Evolutionary conservation across 257 asterid genomes (phyloP), one percentile per base, ranked within the genome.

Genomic region (Plantago major): DNA sequence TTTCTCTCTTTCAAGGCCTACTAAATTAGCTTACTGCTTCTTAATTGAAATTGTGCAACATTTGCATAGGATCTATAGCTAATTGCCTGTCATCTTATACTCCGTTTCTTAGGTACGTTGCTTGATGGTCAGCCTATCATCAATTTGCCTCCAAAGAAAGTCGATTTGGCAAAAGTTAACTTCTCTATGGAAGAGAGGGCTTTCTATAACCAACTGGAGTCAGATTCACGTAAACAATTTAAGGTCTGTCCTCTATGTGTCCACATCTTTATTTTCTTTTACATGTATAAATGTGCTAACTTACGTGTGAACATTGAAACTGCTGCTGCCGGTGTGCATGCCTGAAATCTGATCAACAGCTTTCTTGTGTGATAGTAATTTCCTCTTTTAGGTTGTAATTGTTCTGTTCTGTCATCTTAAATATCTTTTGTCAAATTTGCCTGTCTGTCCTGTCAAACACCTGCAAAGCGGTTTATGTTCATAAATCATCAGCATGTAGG

Each of bases 41-140:
- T 4, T 33, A 33, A 33, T 33, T 7, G 6, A 33, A 7, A 33
- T 33, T 55, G 48, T 58, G 55, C 33, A 14, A 40, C 53, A 44
- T 61, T 10, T 65, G 45, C 58, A 56, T 42, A 30, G 37, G 37
- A 2, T 30, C 5, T 30, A 30, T 30, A 30, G 5, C 46, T 63
- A 45, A 55, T 22, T 65, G 62, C 62, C 80, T 66, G 76, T 61
- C 38, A 68, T 69, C 50, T 42, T 71, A 61, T 62, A 28, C 16
- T 58, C 42, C 66, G 73, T 71, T 60, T 17, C 65, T 13, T 76
- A 93, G 99, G 89, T 64, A 84, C 94, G 14, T 51, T 73, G 55
- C 73, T 89, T 77, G 86, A 76, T 64, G 92, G 94, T 46, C 62
- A 74, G 75, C 95, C 99, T 67, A 89, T 93, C 40, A 89, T 93